phyloP scores from a whole-genome alignment of 768 basidiomycete species.

The Sutorius australiensis region DNA sequence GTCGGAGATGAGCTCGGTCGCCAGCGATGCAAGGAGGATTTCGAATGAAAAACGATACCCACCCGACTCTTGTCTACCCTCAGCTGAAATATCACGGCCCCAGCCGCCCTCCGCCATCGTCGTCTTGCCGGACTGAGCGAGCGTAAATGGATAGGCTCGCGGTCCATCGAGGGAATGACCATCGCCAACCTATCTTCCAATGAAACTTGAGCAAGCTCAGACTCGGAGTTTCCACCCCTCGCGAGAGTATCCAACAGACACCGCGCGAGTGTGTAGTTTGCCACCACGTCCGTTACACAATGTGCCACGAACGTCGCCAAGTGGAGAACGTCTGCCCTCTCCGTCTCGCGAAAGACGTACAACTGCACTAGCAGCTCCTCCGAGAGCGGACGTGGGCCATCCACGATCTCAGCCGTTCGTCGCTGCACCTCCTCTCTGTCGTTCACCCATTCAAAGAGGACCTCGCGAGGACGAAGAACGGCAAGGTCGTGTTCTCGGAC shows the following conservation, averaged over 20 bases:
- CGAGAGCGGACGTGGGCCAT: slow-evolving; percentile 39
- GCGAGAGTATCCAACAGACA: slow-evolving; percentile 44
- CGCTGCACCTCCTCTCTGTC: slow-evolving; percentile 34
- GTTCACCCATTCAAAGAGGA: slow-evolving; percentile 33
- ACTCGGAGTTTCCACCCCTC: not conserved
- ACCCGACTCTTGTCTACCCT: slow-evolving; percentile 37
- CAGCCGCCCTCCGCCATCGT: slow-evolving; percentile 47
- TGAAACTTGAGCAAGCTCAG: slow-evolving; percentile 15
- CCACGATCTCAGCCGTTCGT: slow-evolving; percentile 28
- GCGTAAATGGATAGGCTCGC: slow-evolving; percentile 30
- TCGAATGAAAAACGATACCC: not conserved
- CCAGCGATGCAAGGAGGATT: not conserved
- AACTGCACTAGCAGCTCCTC: slow-evolving; percentile 40
- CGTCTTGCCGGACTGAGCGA: slow-evolving; percentile 34
- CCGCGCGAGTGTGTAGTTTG: slow-evolving; percentile 39
- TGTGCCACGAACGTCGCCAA: slow-evolving; percentile 45
- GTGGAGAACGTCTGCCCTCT: slow-evolving; percentile 37
- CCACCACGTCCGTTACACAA: slow-evolving; percentile 47
- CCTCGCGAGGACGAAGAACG: slow-evolving; percentile 35
- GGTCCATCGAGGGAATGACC: slow-evolving; percentile 36
- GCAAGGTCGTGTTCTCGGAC: slow-evolving; percentile 38
- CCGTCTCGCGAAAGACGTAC: slow-evolving; percentile 37
- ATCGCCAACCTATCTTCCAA: slow-evolving; percentile 41
- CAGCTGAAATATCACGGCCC: slow-evolving; percentile 33
- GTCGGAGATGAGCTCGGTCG: not conserved